Evolutionary conservation across 208 protist species (phyloP).

Genomic region (Tritrichomonas foetus): DNA sequence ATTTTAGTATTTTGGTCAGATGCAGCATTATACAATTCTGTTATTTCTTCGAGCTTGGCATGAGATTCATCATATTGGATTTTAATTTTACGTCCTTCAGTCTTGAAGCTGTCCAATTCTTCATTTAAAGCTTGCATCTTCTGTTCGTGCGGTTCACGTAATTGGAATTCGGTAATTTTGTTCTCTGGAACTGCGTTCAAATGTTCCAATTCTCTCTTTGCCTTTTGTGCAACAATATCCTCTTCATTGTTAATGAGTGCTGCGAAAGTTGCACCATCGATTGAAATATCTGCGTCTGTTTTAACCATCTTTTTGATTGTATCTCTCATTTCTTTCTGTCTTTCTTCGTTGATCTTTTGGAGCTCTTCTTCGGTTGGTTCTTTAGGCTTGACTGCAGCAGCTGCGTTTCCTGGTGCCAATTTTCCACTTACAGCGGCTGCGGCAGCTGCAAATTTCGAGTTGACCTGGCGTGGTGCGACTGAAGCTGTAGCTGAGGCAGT

Average conservation of each 20-base stretch:
- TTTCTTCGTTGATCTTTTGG: neutral
- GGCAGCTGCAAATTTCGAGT: no score
- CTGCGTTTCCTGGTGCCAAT: no score
- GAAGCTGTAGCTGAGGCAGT: neutral
- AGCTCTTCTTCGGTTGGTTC: neutral
- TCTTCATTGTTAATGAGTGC: neutral
- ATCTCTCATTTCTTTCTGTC: neutral
- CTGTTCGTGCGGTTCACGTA: neutral
- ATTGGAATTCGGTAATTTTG: neutral
- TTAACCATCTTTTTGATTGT: neutral
- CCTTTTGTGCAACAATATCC: no score
- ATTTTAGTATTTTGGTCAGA: neutral
- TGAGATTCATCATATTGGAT: neutral
- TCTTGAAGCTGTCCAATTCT: neutral
- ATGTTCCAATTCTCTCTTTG: no score
- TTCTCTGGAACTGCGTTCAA: neutral
- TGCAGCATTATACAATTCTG: neutral
- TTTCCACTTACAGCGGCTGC: no score
- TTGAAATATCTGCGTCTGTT: neutral
- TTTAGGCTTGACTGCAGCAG: neutral
- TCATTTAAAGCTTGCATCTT: neutral
- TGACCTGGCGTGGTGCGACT: no score
- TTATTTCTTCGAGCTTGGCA: neutral
- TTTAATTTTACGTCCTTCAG: neutral
- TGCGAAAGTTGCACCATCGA: neutral